Percentiles rank a stretch among this genome's conserved stretches.
Conservation (phyloP, 257 asterid genomes). For the Cruciata laevipes region DNA sequence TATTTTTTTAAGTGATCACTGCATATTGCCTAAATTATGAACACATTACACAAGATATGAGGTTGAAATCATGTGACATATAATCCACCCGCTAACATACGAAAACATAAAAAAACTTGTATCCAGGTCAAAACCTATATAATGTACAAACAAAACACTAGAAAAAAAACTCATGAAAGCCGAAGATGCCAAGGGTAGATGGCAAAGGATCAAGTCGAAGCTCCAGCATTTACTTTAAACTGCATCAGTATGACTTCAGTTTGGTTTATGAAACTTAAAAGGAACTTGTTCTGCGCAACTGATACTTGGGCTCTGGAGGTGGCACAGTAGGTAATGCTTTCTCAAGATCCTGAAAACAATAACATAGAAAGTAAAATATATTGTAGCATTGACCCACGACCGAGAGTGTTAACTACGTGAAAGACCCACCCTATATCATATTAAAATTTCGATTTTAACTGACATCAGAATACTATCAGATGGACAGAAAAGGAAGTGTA, state of each 20-base stretch:
- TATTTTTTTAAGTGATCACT: too few species aligned
- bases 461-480: background rate
- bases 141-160: slow-evolving; percentile 17
- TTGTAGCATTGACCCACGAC: background rate
- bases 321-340: slow-evolving; percentile 25
- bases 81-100: background rate
- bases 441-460: background rate
- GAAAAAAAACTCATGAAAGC: slow-evolving; percentile 2
- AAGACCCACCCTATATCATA: background rate
- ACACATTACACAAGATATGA: background rate
- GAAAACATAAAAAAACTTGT: background rate
- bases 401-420: background rate
- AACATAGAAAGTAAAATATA: background rate
- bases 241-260: slow-evolving; percentile 18
- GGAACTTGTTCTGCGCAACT: slow-evolving; percentile 42
- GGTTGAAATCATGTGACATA: slow-evolving; percentile 11
- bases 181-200: background rate
- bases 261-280: slow-evolving; percentile 20
- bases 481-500: background rate
- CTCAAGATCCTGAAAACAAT: slow-evolving; percentile 30
- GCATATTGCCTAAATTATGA: slow-evolving; percentile 4
- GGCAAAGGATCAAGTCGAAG: background rate
- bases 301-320: slow-evolving; percentile 40
- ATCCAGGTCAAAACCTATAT: slow-evolving; percentile 11
- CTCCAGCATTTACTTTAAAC: slow-evolving; percentile 3